Base-by-base conservation (phyloP, 2,329 filamentous ascomycete species). In the Xylaria sp. region DNA sequence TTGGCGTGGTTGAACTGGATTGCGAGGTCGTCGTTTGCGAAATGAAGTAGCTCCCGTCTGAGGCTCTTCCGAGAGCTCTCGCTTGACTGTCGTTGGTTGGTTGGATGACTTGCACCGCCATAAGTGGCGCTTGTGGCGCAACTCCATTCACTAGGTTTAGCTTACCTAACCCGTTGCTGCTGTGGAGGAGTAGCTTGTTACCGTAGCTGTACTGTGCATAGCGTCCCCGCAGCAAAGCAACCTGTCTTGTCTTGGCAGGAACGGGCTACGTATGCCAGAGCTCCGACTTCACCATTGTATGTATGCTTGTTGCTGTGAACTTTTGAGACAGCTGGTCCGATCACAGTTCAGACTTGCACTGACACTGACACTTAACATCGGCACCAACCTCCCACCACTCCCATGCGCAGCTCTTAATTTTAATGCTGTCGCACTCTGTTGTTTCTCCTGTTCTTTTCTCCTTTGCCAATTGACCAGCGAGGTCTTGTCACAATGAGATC, bases 401-500 rank as follows among this genome's bases (percentile, higher is more conserved):
- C 45, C 65, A 76, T 76, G 73, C 71, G 74, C 73, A 67, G 72
- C 73, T 25, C 18, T 30, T 53, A 18, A 25, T 65, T 68, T 64
- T 8, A 13, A 67, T 71, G 70, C 64, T 70, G 69, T 68, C 58
- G 69, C 69, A 43, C 23, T 48, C 25, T 4, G 53, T n/a, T 74
- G 55, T 58, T 60, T 63, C 64, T 63, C 71, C 65, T 43, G 60
- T 65, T 46, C 56, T 60, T 65, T 9, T 64, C 61, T 66, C 41
- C 23, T 28, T 48, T 62, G 53, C 66, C 63, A 65, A 68, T 70
- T 66, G 61, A 68, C 56, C 60, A 65, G 34, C 61, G 67, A 69
- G 63, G 70, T 46, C 25, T 43, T 60, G 60, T 72, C 78, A 89
- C 78, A 73, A 96, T 97, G 93, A 87, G 89, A 87, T 92, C 90